A percentile compares a stretch with the other conserved stretches of the same genome.
Conservation (phyloP, 768 basidiomycete species). For the Suillus occidentalis region DNA sequence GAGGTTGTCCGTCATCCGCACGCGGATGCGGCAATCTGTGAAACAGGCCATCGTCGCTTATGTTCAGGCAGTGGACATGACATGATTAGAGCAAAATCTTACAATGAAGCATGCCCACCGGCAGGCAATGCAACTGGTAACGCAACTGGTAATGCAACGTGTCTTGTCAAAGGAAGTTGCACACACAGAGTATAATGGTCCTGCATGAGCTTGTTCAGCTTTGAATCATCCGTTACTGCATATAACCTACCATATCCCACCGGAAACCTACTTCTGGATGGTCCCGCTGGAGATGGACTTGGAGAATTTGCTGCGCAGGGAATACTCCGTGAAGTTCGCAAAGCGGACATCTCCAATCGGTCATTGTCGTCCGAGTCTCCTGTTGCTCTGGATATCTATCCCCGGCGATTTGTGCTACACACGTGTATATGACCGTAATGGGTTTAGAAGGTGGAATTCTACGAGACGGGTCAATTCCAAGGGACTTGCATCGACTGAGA, state of each 20-base stretch:
- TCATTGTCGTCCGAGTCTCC: slow-evolving; percentile 27
- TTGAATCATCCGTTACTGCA: background rate
- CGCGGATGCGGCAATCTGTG: background rate
- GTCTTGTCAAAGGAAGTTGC: background rate
- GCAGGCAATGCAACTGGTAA: background rate
- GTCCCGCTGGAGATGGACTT: slow-evolving; percentile 49
- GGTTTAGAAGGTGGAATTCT: slow-evolving; percentile 17
- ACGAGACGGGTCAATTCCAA: slow-evolving; percentile 35
- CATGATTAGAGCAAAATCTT: background rate
- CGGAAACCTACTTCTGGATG: slow-evolving; percentile 40
- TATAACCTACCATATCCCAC: slow-evolving; percentile 38
- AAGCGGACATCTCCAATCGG: slow-evolving; percentile 52
- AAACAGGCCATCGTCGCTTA: background rate
- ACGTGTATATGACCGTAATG: slow-evolving; percentile 27
- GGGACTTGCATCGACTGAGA: slow-evolving; percentile 36
- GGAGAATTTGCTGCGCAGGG: slow-evolving; percentile 41
- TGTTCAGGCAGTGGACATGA: background rate
- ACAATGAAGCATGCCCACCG: background rate
- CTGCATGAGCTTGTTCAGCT: background rate
- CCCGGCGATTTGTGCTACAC: slow-evolving; percentile 11
- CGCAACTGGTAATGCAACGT: background rate
- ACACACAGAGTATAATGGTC: slow-evolving; percentile 14
- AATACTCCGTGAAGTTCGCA: slow-evolving; percentile 49
- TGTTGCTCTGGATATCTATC: slow-evolving; percentile 14
- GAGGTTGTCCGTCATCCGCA: background rate